These are phyloP conservation scores for Phytopythium chamaehyphon DNA, from an alignment of 352 stramenopile genomes.

Conservation along the genomic window DNA sequence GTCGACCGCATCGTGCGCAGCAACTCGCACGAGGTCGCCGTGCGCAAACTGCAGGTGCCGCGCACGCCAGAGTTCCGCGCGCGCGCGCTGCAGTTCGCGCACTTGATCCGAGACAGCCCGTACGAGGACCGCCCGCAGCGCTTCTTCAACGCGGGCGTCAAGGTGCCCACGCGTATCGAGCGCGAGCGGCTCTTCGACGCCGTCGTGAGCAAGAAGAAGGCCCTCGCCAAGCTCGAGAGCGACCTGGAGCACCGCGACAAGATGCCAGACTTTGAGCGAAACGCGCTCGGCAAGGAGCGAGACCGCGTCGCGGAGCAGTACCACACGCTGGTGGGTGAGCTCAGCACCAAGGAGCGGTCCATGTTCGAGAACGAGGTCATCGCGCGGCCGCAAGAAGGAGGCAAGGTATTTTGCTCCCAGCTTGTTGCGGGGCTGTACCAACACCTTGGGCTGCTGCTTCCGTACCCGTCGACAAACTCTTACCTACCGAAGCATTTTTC, in stretches of 20 bases:
- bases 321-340: conserved; percentile 45
- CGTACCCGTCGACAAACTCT: conserved; percentile 80
- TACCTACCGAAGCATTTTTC: conserved; percentile 88
- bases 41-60: conserved; percentile 72
- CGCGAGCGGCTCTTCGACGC: conserved; percentile 75
- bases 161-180: conserved; percentile 60
- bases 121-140: conserved; percentile 75
- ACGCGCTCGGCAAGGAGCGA: conserved; percentile 51
- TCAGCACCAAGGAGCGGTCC: conserved; percentile 63
- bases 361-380: conserved; percentile 81
- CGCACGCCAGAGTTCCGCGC: conserved; percentile 57
- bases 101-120: conserved; percentile 53
- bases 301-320: conserved; percentile 48
- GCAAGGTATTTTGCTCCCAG: conserved; percentile 84
- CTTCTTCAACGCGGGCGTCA: conserved; percentile 75
- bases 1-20: conserved; percentile 72
- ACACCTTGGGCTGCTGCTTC: conserved; percentile 67
- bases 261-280: conserved; percentile 75
- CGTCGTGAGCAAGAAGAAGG: conserved; percentile 60
- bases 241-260: conserved; percentile 63
- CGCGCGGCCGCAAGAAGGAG: conserved; percentile 23
- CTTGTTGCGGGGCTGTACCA: conserved; percentile 78
- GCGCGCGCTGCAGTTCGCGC: conserved; percentile 54
- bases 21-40: conserved; percentile 56
- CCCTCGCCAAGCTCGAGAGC: conserved; percentile 48